phyloP scores from a whole-genome alignment of 257 asterid species.

The Salvia rosmarinus region DNA sequence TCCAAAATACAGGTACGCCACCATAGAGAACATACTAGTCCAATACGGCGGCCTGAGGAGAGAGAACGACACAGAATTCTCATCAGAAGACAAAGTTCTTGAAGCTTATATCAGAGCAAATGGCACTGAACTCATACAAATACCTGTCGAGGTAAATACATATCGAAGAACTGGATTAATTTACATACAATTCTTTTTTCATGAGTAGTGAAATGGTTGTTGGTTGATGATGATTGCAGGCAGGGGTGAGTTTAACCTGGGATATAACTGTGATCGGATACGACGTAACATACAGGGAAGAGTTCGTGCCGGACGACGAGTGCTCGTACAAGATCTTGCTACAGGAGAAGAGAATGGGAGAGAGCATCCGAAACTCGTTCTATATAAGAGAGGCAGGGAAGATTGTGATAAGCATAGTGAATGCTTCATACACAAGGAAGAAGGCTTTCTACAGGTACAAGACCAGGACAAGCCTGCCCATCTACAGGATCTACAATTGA shows the following conservation, averaged over 20 bases:
- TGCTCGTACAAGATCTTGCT: slow-evolving; percentile 79
- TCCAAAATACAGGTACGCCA: slow-evolving; percentile 49
- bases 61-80: slow-evolving; percentile 70
- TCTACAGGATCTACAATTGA: slow-evolving; percentile 48
- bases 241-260: slow-evolving; percentile 68
- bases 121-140: slow-evolving; percentile 47
- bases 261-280: slow-evolving; percentile 68
- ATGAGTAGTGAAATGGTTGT: too few relatives aligned
- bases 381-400: slow-evolving; percentile 83
- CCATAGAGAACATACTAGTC: slow-evolving; percentile 57
- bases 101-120: slow-evolving; percentile 55
- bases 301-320: slow-evolving; percentile 81
- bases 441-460: slow-evolving; percentile 75
- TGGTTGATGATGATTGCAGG: slow-evolving; percentile 35
- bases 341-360: slow-evolving; percentile 65
- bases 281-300: slow-evolving; percentile 75
- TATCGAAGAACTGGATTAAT: too few relatives aligned
- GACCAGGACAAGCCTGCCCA: slow-evolving; percentile 60
- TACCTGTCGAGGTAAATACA: slow-evolving; percentile 61
- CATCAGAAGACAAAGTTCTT: slow-evolving; percentile 68
- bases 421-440: slow-evolving; percentile 59
- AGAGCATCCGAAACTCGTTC: slow-evolving; percentile 56
- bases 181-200: too few relatives aligned
- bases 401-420: slow-evolving; percentile 61
- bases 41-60: slow-evolving; percentile 73